Evolutionary conservation across 768 basidiomycete genomes (phyloP).

Genomic region (Kwoniella sp.): DNA sequence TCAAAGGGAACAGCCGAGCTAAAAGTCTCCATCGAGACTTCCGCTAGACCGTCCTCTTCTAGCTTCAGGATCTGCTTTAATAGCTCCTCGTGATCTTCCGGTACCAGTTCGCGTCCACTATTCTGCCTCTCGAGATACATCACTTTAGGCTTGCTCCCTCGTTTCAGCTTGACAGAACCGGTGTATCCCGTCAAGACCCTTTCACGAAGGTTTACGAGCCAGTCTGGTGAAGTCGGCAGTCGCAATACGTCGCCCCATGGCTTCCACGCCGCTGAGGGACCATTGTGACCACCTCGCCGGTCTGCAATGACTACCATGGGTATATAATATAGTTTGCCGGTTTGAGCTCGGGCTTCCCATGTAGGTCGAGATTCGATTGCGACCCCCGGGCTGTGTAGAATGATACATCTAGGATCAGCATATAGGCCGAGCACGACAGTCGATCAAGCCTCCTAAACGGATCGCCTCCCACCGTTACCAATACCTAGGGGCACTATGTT

Average conservation of each 20-base stretch:
- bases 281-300: constrained; percentile 34
- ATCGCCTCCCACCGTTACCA: background rate
- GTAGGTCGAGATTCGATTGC: constrained; percentile 22
- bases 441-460: background rate
- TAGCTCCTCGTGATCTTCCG: constrained; percentile 31
- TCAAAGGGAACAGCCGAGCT: constrained; percentile 22
- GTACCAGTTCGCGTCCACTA: constrained; percentile 21
- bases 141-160: constrained; percentile 26
- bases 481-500: background rate
- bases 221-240: constrained; percentile 29
- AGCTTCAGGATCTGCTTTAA: constrained; percentile 22
- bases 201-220: constrained; percentile 33
- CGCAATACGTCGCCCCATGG: constrained; percentile 41
- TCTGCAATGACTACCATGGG: constrained; percentile 31
- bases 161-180: constrained; percentile 25
- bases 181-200: constrained; percentile 32
- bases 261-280: constrained; percentile 33
- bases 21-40: constrained; percentile 36
- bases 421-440: too few species aligned
- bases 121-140: constrained; percentile 42
- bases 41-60: constrained; percentile 33
- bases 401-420: too few species aligned
- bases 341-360: constrained; percentile 32
- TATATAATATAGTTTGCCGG: constrained; percentile 24
- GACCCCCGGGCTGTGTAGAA: constrained; percentile 34